Conservation (phyloP, 1,284 basidiomycete species). For the Tetrapyrgos nigripes region DNA sequence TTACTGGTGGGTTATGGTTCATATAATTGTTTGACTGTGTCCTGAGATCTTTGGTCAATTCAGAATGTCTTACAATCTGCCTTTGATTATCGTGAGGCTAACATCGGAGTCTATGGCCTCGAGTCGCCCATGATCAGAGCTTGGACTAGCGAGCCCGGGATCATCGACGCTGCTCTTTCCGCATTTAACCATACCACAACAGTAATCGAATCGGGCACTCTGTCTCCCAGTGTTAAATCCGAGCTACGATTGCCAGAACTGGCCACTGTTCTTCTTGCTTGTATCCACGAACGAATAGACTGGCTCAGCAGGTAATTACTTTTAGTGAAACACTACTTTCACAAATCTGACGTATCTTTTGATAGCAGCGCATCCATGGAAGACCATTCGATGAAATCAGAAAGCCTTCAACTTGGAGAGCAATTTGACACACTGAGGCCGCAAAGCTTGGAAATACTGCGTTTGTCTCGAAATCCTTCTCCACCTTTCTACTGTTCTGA, state of each 20-base stretch:
- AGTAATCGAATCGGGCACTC: conserved; percentile 43
- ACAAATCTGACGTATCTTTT: conserved; percentile 2
- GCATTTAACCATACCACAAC: conserved; percentile 77
- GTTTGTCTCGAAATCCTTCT: conserved; percentile 51
- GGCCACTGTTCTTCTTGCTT: conserved; percentile 72
- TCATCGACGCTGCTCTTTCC: conserved; percentile 75
- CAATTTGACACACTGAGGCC: conserved; percentile 75
- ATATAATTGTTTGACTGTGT: not conserved
- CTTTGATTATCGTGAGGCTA: conserved; percentile 75
- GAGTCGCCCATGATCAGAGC: conserved; percentile 74
- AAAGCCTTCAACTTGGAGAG: conserved; percentile 57
- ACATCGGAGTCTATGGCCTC: conserved; percentile 80
- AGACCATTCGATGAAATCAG: conserved; percentile 55
- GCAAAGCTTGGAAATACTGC: conserved; percentile 76
- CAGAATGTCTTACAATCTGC: conserved; percentile 80
- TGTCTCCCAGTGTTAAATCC: conserved; percentile 8
- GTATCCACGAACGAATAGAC: conserved; percentile 75
- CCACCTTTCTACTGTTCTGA: conserved; percentile 9
- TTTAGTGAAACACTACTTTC: not conserved
- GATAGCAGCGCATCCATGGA: conserved; percentile 51
- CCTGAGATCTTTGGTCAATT: not conserved
- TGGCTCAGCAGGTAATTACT: conserved; percentile 67
- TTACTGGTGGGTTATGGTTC: conserved; percentile 57
- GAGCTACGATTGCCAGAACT: conserved; percentile 74
- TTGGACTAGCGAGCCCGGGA: conserved; percentile 80